Base-by-base conservation (phyloP, 2,329 filamentous ascomycete genomes). In the Curvularia lunata region DNA sequence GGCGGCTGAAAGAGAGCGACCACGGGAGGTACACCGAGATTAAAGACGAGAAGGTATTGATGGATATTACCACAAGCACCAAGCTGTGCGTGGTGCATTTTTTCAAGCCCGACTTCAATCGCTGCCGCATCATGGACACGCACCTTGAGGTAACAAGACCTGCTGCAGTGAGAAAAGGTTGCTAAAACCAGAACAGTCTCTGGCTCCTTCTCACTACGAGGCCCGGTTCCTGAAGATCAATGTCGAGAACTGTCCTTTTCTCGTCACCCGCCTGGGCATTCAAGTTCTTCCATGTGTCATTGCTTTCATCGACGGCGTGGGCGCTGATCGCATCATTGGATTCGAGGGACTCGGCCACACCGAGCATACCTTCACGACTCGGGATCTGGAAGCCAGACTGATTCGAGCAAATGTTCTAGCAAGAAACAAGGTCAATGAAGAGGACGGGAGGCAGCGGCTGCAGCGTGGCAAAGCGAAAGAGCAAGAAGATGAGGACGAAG, bases 1-100 rank as follows among this genome's bases (percentile, higher is more conserved):
- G 83, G 61, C 72, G 78, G 10, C 79, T 85, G 72, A 81, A 81
- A 58, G 79, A 75, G 37, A 77, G 78, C 57, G 80, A 80, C 9
- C 82, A 84, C 70, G 85, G 85, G 38, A 80, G 72, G 9, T 86
- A 85, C 66, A 76, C 75, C 6, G 83, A 86, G 67, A 82, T 85
- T 70, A 84, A 82, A 50, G 81, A 81, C 59, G 86, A 88, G 69
- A 85, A 86, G 70, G 72, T 79, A 12, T 73, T 88, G 41, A 81
- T 88, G 70, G 81, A 85, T 62, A 84, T 87, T 62, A 87, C 86
- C 8, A 88, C 86, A 7, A 79, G 81, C 47, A 82, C 82, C 12
- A 81, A 84, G 58, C 76, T 82, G 25, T 86, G 83, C 65, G 79
- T 88, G 1, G 83, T 88, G 23, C 86, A 88, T 70, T 88, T 88